Evolutionary conservation across 2,329 filamentous ascomycete species (phyloP).

Genomic region (Sclerotinia spermophila): DNA sequence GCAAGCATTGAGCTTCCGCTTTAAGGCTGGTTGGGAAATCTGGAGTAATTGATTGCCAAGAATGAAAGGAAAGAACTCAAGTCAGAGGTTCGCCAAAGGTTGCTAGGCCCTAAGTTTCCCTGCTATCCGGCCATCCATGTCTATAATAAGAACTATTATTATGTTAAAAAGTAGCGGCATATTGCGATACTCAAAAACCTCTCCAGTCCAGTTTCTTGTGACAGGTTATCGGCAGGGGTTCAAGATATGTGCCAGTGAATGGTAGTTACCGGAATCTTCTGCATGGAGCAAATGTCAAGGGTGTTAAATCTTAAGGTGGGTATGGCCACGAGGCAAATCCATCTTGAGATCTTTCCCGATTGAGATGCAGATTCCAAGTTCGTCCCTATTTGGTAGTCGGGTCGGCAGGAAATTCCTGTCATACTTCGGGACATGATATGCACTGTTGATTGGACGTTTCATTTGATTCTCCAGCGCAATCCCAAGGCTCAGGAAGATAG

Average conservation of each 20-base stretch:
- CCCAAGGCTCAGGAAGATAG: neutral
- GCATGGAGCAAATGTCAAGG: slow-evolving; percentile 13
- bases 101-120: slow-evolving; percentile 28
- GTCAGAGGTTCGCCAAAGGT: slow-evolving; percentile 29
- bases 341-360: slow-evolving; percentile 14
- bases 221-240: slow-evolving; percentile 1
- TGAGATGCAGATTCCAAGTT: slow-evolving; percentile 15
- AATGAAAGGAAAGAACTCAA: slow-evolving; percentile 24
- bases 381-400: slow-evolving; percentile 3
- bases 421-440: slow-evolving; percentile 31
- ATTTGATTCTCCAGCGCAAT: slow-evolving; percentile 8
- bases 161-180: slow-evolving; percentile 1
- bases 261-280: slow-evolving; percentile 9
- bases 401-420: slow-evolving; percentile 14
- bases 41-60: slow-evolving; percentile 34
- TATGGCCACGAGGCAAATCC: slow-evolving; percentile 19
- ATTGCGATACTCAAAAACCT: neutral
- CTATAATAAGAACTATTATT: slow-evolving; percentile 16
- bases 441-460: slow-evolving; percentile 26
- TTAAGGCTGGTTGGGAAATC: slow-evolving; percentile 39
- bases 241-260: slow-evolving; percentile 2
- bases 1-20: slow-evolving; percentile 34
- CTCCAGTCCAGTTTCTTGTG: slow-evolving; percentile 6
- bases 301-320: slow-evolving; percentile 10
- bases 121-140: slow-evolving; percentile 32